phyloP scores from a whole-genome alignment of 257 asterid genomes.

The Agastache rugosa region DNA sequence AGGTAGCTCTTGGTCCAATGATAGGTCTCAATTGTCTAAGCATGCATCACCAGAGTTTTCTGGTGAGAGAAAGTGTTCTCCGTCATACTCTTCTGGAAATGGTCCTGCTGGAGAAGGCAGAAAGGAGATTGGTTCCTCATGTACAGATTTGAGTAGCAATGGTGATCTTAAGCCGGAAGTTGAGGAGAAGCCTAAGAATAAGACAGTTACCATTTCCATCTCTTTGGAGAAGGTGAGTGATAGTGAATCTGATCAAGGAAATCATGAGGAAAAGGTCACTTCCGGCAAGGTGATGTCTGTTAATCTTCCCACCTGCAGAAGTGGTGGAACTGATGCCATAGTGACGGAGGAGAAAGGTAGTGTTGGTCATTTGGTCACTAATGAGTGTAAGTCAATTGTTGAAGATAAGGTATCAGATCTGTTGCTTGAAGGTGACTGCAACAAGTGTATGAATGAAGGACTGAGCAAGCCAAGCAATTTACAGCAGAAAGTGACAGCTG shows the following conservation, averaged over 20 bases:
- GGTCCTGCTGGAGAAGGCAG: constrained; percentile 28
- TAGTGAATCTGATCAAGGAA: constrained; percentile 35
- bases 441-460: constrained; percentile 38
- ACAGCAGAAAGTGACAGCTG: constrained; percentile 33
- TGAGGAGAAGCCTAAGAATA: constrained; percentile 36
- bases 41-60: constrained; percentile 35
- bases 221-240: constrained; percentile 33
- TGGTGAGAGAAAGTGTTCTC: constrained; percentile 40
- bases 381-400: constrained; percentile 37
- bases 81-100: constrained; percentile 35
- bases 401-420: constrained; percentile 38
- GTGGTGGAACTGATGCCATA: constrained; percentile 23
- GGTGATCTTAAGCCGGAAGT: constrained; percentile 34
- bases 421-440: constrained; percentile 32
- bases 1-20: constrained; percentile 39
- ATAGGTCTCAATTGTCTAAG: constrained; percentile 39
- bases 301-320: constrained; percentile 35
- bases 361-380: constrained; percentile 25
- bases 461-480: constrained; percentile 15
- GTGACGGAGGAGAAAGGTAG: constrained; percentile 33
- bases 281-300: not conserved
- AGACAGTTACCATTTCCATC: constrained; percentile 27
- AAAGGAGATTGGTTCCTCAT: constrained; percentile 26
- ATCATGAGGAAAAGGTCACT: constrained; percentile 34
- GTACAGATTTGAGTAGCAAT: constrained; percentile 31